Conservation (phyloP, 2,329 filamentous ascomycete genomes). For the Aspergillus persii region DNA sequence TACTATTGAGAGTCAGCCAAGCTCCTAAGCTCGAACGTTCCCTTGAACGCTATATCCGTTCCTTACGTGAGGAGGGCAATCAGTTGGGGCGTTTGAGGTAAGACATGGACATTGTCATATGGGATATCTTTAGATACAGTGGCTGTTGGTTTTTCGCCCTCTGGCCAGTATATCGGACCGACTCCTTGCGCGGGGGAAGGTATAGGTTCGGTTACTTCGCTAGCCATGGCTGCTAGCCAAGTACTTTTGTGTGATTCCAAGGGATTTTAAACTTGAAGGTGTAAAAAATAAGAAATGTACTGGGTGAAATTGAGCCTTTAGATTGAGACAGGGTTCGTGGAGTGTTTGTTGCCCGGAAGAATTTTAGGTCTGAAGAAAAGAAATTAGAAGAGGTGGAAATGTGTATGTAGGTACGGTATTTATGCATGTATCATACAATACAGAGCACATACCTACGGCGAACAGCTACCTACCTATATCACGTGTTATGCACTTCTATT, state of each 20-base stretch:
- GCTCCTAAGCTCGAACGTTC: not conserved
- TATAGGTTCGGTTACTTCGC: constrained; percentile 26
- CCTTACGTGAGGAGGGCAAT: constrained; percentile 96
- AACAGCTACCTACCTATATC: no score
- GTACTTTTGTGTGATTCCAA: constrained; percentile 5
- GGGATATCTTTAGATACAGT: constrained; percentile 82
- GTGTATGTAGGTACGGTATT: no score
- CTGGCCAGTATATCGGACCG: constrained; percentile 74
- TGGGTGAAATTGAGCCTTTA: not conserved
- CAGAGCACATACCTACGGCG: no score
- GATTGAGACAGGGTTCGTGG: no score
- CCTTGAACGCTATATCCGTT: not conserved
- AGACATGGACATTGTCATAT: constrained; percentile 83
- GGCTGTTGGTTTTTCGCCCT: constrained; percentile 76
- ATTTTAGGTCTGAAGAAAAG: no score
- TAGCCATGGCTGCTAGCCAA: constrained; percentile 19
- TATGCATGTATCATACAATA: no score
- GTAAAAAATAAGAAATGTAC: not conserved
- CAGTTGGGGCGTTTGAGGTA: constrained; percentile 91
- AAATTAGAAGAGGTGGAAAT: no score
- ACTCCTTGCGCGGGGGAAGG: constrained; percentile 62
- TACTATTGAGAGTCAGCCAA: constrained; percentile 54
- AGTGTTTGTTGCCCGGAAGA: no score
- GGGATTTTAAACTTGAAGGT: not conserved
- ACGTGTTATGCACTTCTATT: no score